phyloP scores from a whole-genome alignment of 2,329 filamentous ascomycete genomes.

The Cercospora sp. region DNA sequence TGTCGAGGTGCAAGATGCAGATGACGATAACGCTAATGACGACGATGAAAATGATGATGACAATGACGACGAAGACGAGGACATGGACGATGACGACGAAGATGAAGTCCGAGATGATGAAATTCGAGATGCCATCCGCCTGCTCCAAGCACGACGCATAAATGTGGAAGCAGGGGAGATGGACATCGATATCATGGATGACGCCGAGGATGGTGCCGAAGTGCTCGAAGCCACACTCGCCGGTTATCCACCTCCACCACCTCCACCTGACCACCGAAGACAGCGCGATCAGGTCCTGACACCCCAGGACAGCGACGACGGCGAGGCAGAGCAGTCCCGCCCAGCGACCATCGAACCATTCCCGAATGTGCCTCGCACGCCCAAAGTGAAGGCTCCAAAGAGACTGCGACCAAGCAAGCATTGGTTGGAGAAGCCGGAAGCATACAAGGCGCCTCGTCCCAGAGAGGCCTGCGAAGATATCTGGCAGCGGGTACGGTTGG shows the following conservation, averaged over 20 bases:
- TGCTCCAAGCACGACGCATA: constrained; percentile 12
- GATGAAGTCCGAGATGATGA: constrained; percentile 28
- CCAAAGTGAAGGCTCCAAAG: constrained; percentile 49
- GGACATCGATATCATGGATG: constrained; percentile 49
- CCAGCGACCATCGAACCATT: constrained; percentile 32
- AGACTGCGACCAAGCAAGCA: constrained; percentile 71
- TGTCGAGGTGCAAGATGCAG: constrained; percentile 43
- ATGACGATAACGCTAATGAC: constrained; percentile 46
- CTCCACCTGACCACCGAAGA: constrained; percentile 47
- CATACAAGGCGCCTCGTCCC: constrained; percentile 54
- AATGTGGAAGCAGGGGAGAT: constrained; percentile 44
- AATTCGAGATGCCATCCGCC: constrained; percentile 50
- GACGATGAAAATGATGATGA: constrained; percentile 52
- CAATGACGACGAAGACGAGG: constrained; percentile 33
- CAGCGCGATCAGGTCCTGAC: constrained; percentile 31
- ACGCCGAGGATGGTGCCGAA: constrained; percentile 67
- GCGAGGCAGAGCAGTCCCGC: constrained; percentile 51
- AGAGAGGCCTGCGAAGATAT: constrained; percentile 76
- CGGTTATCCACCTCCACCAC: constrained; percentile 69
- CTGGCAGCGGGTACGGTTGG: constrained; percentile 82
- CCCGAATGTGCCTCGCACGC: constrained; percentile 77
- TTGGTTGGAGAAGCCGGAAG: constrained; percentile 79
- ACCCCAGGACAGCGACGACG: constrained; percentile 37
- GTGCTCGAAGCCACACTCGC: constrained; percentile 75
- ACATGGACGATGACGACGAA: constrained; percentile 30